These are phyloP conservation scores for Meira miltonrushii DNA, from an alignment of 1,284 basidiomycete species.

Conservation along the genomic window DNA sequence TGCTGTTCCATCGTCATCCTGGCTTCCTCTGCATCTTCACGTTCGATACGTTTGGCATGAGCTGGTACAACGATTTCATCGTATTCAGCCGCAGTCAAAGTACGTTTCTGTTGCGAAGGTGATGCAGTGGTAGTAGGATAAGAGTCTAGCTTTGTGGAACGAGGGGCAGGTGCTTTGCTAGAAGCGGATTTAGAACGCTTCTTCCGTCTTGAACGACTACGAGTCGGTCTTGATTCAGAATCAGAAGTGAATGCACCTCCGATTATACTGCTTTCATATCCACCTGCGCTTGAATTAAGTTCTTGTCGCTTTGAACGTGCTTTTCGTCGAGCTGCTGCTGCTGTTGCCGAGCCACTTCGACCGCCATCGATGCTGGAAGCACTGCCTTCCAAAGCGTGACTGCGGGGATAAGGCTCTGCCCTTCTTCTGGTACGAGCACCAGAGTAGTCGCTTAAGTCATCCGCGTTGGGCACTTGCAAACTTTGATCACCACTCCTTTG, in stretches of 20 bases:
- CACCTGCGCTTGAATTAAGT: too few species aligned
- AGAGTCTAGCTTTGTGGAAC: not conserved
- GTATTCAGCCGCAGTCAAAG: conserved; percentile 12
- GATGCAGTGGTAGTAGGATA: not conserved
- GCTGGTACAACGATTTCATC: conserved; percentile 38
- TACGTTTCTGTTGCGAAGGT: not conserved
- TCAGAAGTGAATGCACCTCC: conserved; percentile 1
- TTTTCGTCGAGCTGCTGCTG: too few species aligned
- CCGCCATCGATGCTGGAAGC: not conserved
- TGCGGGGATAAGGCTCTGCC: conserved; percentile 1
- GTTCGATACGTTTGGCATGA: conserved; percentile 22
- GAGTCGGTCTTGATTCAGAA: not conserved
- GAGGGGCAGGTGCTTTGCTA: not conserved
- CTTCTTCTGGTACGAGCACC: not conserved
- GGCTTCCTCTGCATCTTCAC: not conserved
- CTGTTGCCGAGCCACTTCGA: too few species aligned
- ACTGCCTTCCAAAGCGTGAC: not conserved
- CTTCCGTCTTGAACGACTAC: not conserved
- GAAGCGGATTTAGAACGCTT: not conserved
- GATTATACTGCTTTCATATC: too few species aligned
- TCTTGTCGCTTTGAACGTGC: too few species aligned
- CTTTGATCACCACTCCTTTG: too few species aligned
- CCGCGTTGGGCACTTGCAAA: not conserved
- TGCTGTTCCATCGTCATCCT: not conserved
- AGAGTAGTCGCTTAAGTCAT: conserved; percentile 2